Percentiles rank a stretch among this genome's conserved stretches.
These are phyloP conservation scores for Phytophthora citrophthora DNA, from an alignment of 352 stramenopile genomes.

Conservation along the genomic window DNA sequence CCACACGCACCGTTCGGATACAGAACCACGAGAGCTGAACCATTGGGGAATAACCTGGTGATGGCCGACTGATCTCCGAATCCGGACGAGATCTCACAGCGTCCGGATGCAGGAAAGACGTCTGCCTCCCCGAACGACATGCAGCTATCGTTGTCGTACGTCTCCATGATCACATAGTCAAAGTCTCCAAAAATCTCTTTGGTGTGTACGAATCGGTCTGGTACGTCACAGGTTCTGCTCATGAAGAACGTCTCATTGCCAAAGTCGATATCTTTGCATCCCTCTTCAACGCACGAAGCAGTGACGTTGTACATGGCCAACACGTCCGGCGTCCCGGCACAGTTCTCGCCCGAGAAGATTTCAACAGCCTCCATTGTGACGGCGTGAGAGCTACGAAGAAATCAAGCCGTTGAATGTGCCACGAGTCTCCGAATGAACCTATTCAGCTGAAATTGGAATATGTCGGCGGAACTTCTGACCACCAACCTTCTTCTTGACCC, in stretches of 20 bases:
- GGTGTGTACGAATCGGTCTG: slow-evolving; percentile 15
- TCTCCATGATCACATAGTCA: slow-evolving; percentile 26
- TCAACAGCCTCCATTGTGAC: slow-evolving; percentile 15
- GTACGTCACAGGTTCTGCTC: slow-evolving; percentile 16
- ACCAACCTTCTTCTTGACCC: neutral
- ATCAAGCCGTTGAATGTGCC: neutral
- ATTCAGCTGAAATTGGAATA: slow-evolving; percentile 1
- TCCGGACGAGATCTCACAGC: slow-evolving; percentile 25
- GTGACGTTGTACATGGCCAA: slow-evolving; percentile 18
- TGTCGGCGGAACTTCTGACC: slow-evolving; percentile 17
- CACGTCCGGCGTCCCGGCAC: slow-evolving; percentile 19
- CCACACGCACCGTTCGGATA: slow-evolving; percentile 25
- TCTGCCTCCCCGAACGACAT: slow-evolving; percentile 15
- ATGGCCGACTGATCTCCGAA: slow-evolving; percentile 17
- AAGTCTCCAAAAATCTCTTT: slow-evolving; percentile 20
- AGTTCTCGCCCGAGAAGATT: slow-evolving; percentile 25
- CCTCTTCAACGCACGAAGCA: slow-evolving; percentile 6
- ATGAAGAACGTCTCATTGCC: slow-evolving; percentile 25
- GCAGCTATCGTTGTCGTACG: slow-evolving; percentile 19
- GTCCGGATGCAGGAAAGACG: slow-evolving; percentile 13
- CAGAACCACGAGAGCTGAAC: slow-evolving; percentile 15
- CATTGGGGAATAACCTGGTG: slow-evolving; percentile 23
- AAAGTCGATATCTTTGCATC: slow-evolving; percentile 9
- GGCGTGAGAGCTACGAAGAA: neutral
- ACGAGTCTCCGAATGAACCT: slow-evolving; percentile 9